Percentiles rank a stretch among this genome's conserved stretches.
Conservation (phyloP, 1,139 yeast genomes). For the Suhomyces bokatorum region DNA sequence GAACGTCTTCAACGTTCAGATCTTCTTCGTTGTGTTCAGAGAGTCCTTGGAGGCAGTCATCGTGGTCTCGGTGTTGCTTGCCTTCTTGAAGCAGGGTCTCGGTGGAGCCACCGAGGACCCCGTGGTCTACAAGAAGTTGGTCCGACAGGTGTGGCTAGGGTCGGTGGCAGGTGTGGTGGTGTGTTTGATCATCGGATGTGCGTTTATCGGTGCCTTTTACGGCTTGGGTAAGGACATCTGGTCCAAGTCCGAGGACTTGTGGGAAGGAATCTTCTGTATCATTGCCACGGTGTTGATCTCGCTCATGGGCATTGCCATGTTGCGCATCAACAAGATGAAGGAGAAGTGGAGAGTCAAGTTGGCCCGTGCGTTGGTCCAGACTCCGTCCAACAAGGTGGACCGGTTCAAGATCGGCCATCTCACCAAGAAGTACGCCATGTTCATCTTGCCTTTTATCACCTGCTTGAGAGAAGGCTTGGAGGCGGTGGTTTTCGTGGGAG, state of each 20-base stretch:
- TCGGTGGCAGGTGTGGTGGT: constrained; percentile 23
- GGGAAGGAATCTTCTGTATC: constrained; percentile 32
- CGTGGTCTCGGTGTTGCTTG: constrained; percentile 83
- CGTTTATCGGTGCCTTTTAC: constrained; percentile 27
- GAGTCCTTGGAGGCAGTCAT: constrained; percentile 89
- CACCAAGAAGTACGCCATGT: constrained; percentile 37
- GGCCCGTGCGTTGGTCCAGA: constrained; percentile 37
- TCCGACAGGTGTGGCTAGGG: constrained; percentile 31
- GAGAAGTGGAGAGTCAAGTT: constrained; percentile 51
- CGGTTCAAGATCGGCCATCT: constrained; percentile 24
- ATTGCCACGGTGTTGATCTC: constrained; percentile 29
- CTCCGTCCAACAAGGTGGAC: constrained; percentile 16
- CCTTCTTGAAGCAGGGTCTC: constrained; percentile 85
- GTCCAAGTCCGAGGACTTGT: constrained; percentile 27
- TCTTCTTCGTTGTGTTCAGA: constrained; percentile 84
- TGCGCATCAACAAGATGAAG: constrained; percentile 41
- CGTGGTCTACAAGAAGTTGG: constrained; percentile 57
- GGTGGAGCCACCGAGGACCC: constrained; percentile 54
- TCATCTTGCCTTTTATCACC: constrained; percentile 45
- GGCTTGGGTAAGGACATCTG: constrained; percentile 24
- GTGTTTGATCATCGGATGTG: constrained; percentile 27
- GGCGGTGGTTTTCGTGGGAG: constrained; percentile 51
- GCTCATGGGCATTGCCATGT: constrained; percentile 30
- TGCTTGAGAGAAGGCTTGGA: constrained; percentile 51
- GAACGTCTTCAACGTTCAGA: constrained; percentile 53